These are phyloP conservation scores for Colletotrichum truncatum DNA, from an alignment of 2,329 filamentous ascomycete species.

Conservation along the genomic window DNA sequence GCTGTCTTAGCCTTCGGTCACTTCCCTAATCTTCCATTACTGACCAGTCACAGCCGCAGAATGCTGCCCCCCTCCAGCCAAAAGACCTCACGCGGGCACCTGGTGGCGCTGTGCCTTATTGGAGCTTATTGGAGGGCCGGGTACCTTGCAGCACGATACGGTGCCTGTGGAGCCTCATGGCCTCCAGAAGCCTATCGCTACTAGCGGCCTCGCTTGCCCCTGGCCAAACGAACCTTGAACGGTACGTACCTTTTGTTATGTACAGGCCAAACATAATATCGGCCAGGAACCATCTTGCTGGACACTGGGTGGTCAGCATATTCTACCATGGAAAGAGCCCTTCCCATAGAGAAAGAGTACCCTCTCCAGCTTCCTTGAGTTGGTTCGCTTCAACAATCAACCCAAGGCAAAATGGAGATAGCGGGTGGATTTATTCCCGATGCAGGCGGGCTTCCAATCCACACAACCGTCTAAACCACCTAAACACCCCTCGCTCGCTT, in stretches of 20 bases:
- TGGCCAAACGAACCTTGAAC: slow-evolving; percentile 5
- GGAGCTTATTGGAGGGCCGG: slow-evolving; percentile 27
- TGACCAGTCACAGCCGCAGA: background rate
- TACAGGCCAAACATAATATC: background rate
- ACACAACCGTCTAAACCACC: too few species aligned
- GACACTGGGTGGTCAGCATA: too few species aligned
- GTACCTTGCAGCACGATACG: slow-evolving; percentile 23
- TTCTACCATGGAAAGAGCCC: too few species aligned
- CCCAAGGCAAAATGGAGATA: background rate
- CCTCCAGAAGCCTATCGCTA: slow-evolving; percentile 26
- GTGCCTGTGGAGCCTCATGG: slow-evolving; percentile 17
- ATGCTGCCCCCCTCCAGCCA: too few species aligned
- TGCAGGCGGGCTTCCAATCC: too few species aligned
- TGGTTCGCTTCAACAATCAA: background rate
- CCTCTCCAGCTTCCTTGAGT: too few species aligned
- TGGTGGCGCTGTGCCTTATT: background rate
- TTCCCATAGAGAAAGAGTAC: too few species aligned
- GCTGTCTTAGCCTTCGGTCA: too few species aligned
- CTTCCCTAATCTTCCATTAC: background rate
- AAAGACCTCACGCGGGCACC: background rate
- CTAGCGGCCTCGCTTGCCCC: slow-evolving; percentile 19
- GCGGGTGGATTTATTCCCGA: background rate
- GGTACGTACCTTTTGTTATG: too few species aligned
- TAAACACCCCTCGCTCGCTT: too few species aligned
- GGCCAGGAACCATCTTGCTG: too few species aligned